Base-by-base conservation (phyloP, 2,329 filamentous ascomycete species). In the Fusarium brachygibbosum region DNA sequence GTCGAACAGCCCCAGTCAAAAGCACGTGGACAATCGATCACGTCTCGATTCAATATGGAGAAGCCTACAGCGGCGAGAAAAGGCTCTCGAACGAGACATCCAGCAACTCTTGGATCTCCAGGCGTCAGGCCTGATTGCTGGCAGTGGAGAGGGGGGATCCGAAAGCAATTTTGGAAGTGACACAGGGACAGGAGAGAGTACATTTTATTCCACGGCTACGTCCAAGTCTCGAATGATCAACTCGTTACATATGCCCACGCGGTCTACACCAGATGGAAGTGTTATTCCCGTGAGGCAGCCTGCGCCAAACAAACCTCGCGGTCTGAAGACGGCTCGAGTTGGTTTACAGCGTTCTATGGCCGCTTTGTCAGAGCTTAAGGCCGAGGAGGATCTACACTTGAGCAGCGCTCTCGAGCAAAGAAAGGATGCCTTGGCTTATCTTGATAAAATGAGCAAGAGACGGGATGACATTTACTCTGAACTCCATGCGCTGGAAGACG, bases 311-410 rank as follows among this genome's bases (percentile, higher is more conserved):
- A 84, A 83, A 57, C 86, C 84, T 35, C 76, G 87, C 11, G 86
- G 89, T 0, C 81, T 94, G 16, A 83, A 84, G 29, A 84, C 85
- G 19, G 90, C 91, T 2, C 85, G 92, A n/a, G 83, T 84, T 29
- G 90, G 89, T 0, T 85, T 95, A 10, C 84, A 87, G 17, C 84
- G 83, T 50, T 85, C 87, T 49, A 91, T 94, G 76, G 81, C 84
- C 5, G 87, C 89, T 54, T 80, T 94, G 7, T 87, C 87, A 0
- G 84, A 85, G 11, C 80, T 94, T 28, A 93, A 93, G 75, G 82
- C 82, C 5, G 90, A 93, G 59, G 91, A 94, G 78, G 82, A 89
- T n/a, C 82, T 84, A 0, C 82, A 88, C 25, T 79, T 93, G 1
- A 83, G 86, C 5, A 79, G 82, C 2, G 87, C 90, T 3, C 76